Percentiles rank a stretch among this genome's conserved stretches.
Conservation (phyloP, 495 filamentous ascomycete species). For the Trichoderma orchidacearum region DNA sequence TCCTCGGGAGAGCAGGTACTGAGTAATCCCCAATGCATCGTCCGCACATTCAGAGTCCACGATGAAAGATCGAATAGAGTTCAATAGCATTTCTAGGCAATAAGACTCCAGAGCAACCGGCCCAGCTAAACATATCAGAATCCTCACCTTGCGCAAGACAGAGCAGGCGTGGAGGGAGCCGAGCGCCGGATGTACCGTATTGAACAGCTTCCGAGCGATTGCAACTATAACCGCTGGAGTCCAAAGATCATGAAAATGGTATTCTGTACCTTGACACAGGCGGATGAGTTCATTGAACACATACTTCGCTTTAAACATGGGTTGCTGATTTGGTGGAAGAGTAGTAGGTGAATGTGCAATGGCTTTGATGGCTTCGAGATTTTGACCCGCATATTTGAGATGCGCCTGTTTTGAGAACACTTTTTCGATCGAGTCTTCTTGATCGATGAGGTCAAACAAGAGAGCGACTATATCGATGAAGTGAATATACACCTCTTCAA, state of each 20-base stretch:
- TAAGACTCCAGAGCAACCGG: slow-evolving; percentile 57
- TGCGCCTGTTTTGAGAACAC: slow-evolving; percentile 50
- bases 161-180: slow-evolving; percentile 78
- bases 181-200: slow-evolving; percentile 72
- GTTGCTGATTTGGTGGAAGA: slow-evolving; percentile 67
- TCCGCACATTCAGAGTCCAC: slow-evolving; percentile 78
- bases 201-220: slow-evolving; percentile 63
- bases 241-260: slow-evolving; percentile 58
- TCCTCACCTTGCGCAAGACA: slow-evolving; percentile 71
- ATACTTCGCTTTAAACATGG: slow-evolving; percentile 67
- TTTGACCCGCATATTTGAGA: slow-evolving; percentile 43
- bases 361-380: slow-evolving; percentile 51
- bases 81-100: slow-evolving; percentile 83
- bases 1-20: slow-evolving; percentile 68
- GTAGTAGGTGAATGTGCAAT: slow-evolving; percentile 44
- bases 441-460: slow-evolving; percentile 68
- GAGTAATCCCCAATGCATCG: slow-evolving; percentile 74
- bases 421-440: slow-evolving; percentile 51
- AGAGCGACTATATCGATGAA: slow-evolving; percentile 65
- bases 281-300: slow-evolving; percentile 60
- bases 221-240: slow-evolving; percentile 59
- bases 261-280: slow-evolving; percentile 54
- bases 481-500: slow-evolving; percentile 43
- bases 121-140: slow-evolving; percentile 69
- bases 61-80: slow-evolving; percentile 65